Evolutionary conservation across 371 early-diverging fungal species (phyloP).

Genomic region (Vairimorpha necatrix): DNA sequence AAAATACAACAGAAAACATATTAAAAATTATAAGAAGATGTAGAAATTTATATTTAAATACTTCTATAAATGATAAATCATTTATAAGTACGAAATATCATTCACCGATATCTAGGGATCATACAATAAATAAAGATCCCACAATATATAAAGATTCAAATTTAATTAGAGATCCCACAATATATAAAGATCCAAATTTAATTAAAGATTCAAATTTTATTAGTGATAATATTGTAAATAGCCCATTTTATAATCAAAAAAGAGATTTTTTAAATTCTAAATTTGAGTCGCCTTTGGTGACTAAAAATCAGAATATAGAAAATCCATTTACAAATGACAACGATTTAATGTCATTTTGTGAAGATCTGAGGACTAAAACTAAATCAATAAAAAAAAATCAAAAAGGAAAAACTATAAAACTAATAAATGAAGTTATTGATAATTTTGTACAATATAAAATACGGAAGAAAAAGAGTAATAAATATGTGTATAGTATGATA

Average conservation of each 20-base stretch:
- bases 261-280: neutral
- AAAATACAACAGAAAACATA: neutral
- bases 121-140: too few relatives aligned
- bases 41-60: neutral
- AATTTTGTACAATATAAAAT: neutral
- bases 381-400: constrained; percentile 1
- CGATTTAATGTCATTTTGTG: constrained; percentile 15
- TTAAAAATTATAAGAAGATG: constrained; percentile 1
- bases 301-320: neutral
- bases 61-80: neutral
- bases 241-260: constrained; percentile 9
- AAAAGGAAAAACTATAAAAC: neutral
- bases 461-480: neutral
- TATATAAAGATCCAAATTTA: too few relatives aligned
- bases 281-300: neutral
- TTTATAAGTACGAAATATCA: constrained; percentile 4
- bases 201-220: too few relatives aligned
- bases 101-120: neutral
- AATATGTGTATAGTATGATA: neutral
- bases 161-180: too few relatives aligned
- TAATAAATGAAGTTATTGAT: neutral
- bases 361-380: constrained; percentile 6
- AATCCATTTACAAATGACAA: neutral
- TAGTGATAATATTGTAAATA: neutral
- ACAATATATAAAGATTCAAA: too few relatives aligned